phyloP scores from a whole-genome alignment of 148 eudicot species.

The Silene conica region DNA sequence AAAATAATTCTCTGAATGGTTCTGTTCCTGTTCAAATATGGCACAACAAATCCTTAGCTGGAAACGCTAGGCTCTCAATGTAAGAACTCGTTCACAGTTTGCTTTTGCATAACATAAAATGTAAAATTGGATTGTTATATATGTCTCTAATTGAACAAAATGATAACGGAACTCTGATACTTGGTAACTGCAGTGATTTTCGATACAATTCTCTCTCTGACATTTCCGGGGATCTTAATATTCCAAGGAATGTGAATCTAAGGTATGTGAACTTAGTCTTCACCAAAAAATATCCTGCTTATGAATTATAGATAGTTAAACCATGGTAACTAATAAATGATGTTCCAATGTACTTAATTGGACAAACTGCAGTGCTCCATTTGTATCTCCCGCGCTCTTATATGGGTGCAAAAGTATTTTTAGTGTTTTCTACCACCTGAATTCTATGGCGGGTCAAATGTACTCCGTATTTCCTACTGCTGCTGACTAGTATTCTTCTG shows the following conservation, averaged over 20 bases:
- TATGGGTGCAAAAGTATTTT: too few relatives aligned
- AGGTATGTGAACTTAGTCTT: conserved; percentile 39
- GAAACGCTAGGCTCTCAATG: conserved; percentile 52
- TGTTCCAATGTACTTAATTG: not conserved
- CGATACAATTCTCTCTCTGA: conserved; percentile 54
- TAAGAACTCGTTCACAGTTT: conserved; percentile 34
- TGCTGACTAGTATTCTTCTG: too few relatives aligned
- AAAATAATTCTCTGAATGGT: conserved; percentile 58
- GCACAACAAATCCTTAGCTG: conserved; percentile 43
- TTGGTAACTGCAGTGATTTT: conserved; percentile 63
- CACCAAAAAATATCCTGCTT: not conserved
- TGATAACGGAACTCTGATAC: conserved; percentile 8
- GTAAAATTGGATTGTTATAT: conserved; percentile 6
- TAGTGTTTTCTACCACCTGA: too few relatives aligned
- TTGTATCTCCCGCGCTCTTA: not conserved
- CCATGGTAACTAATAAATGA: not conserved
- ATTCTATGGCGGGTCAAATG: too few relatives aligned
- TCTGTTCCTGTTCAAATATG: conserved; percentile 64
- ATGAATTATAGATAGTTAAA: not conserved
- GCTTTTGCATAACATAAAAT: not conserved
- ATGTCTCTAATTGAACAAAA: conserved; percentile 4
- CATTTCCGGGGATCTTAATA: conserved; percentile 47
- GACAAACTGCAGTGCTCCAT: not conserved
- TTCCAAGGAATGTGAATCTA: conserved; percentile 60
- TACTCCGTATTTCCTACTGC: too few relatives aligned